Conservation (phyloP, 495 filamentous ascomycete genomes). For the Astrothelium macrocarpum region DNA sequence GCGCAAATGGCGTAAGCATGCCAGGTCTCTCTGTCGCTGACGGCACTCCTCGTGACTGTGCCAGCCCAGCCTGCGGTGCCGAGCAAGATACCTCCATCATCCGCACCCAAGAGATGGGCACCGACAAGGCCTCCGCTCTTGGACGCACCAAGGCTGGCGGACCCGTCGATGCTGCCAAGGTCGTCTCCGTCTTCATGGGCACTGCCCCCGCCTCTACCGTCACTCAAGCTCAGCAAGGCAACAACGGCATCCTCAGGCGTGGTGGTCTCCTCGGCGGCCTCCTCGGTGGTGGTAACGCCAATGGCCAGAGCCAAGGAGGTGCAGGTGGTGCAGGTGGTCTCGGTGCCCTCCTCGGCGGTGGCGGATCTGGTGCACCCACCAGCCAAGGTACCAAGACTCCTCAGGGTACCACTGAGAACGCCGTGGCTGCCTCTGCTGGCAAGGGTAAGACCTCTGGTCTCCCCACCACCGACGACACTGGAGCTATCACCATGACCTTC, state of each 20-base stretch:
- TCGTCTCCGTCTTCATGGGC: conserved; percentile 32
- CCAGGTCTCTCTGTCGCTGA: conserved; percentile 36
- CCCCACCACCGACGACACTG: conserved; percentile 46
- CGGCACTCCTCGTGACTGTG: conserved; percentile 49
- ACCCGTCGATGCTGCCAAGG: conserved; percentile 38
- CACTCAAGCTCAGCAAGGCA: conserved; percentile 1
- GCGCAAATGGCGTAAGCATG: conserved; percentile 47
- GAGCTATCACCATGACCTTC: conserved; percentile 36
- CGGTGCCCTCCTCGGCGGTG: conserved; percentile 8
- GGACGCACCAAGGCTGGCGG: conserved; percentile 49
- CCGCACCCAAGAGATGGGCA: conserved; percentile 34
- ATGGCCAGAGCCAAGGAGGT: conserved; percentile 5
- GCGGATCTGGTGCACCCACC: conserved; percentile 7
- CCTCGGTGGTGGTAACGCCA: conserved; percentile 14
- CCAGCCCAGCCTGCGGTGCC: conserved; percentile 39
- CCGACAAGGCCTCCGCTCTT: conserved; percentile 40
- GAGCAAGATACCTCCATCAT: conserved; percentile 43
- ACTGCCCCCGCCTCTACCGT: conserved; percentile 5
- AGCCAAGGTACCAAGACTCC: conserved; percentile 21
- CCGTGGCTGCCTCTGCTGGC: conserved; percentile 23
- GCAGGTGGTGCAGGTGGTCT: conserved; percentile 8
- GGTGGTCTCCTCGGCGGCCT: conserved; percentile 9
- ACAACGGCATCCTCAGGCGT: conserved; percentile 12
- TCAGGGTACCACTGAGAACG: conserved; percentile 20
- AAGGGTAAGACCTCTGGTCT: conserved; percentile 32